Conservation (phyloP, 495 filamentous ascomycete species). For the Pseudoneurospora amorphoporcata region DNA sequence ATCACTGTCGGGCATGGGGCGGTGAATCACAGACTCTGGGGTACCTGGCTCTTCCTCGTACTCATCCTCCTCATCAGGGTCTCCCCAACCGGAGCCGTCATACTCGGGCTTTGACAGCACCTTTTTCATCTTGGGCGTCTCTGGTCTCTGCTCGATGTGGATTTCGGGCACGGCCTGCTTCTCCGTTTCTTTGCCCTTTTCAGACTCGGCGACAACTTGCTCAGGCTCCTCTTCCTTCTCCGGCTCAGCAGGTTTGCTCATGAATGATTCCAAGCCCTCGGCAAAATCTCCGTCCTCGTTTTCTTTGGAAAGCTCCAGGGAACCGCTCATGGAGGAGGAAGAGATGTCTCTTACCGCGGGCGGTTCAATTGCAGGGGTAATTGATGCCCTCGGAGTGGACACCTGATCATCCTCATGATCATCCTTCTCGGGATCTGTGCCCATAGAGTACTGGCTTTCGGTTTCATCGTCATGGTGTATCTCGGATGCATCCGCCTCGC, state of each 20-base stretch:
- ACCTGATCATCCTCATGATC: slow-evolving; percentile 19
- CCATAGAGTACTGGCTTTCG: slow-evolving; percentile 20
- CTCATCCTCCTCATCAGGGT: slow-evolving; percentile 39
- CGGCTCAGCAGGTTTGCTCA: slow-evolving; percentile 25
- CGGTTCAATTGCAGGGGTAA: slow-evolving; percentile 16
- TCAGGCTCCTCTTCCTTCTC: slow-evolving; percentile 9
- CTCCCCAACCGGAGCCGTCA: slow-evolving; percentile 46
- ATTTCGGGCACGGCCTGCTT: slow-evolving; percentile 15
- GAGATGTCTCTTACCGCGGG: not conserved
- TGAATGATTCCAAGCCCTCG: slow-evolving; percentile 31
- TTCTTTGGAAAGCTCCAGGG: slow-evolving; percentile 3
- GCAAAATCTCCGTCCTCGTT: slow-evolving; percentile 27
- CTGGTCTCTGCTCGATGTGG: not conserved
- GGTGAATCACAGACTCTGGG: slow-evolving; percentile 89
- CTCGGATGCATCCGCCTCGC: slow-evolving; percentile 31
- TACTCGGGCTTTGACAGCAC: slow-evolving; percentile 42
- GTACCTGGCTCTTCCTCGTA: slow-evolving; percentile 59
- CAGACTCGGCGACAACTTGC: slow-evolving; percentile 14
- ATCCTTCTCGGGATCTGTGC: not conserved
- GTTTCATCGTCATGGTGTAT: slow-evolving; percentile 12
- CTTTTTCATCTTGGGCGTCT: slow-evolving; percentile 16
- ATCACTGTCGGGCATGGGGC: slow-evolving; percentile 46
- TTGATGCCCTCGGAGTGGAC: slow-evolving; percentile 35
- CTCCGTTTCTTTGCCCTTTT: slow-evolving; percentile 37
- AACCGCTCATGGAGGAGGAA: slow-evolving; percentile 4